phyloP scores from a whole-genome alignment of 768 basidiomycete species.

The Boletus speciosus region DNA sequence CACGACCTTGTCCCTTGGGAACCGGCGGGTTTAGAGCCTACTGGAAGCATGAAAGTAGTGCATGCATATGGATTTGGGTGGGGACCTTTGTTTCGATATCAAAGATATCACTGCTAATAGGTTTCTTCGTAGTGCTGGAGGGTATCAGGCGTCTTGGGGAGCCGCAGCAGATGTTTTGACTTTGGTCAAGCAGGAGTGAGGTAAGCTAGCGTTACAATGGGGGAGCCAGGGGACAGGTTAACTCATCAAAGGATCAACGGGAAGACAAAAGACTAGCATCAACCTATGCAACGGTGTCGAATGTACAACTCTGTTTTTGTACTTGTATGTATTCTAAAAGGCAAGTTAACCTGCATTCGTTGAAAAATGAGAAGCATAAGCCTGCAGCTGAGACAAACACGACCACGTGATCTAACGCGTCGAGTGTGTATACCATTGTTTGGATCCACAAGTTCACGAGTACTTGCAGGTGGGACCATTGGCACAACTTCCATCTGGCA shows the following conservation, averaged over 20 bases:
- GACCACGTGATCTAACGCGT: slow-evolving; percentile 34
- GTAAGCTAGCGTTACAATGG: no score
- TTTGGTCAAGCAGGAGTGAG: slow-evolving; percentile 17
- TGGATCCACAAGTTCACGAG: slow-evolving; percentile 14
- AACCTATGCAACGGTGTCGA: no score
- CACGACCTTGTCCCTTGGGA: slow-evolving; percentile 18
- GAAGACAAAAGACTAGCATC: no score
- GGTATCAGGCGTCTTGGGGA: slow-evolving; percentile 44
- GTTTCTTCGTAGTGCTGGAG: slow-evolving; percentile 28
- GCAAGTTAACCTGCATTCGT: no score
- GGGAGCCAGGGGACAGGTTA: no score
- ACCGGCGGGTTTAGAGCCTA: slow-evolving; percentile 14
- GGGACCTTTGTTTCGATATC: slow-evolving; percentile 4
- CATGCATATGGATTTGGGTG: slow-evolving; percentile 65
- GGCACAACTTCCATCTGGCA: slow-evolving; percentile 9
- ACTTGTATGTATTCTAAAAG: no score
- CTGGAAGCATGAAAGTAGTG: slow-evolving; percentile 35
- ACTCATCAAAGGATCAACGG: no score
- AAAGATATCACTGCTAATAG: neutral
- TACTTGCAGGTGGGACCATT: neutral
- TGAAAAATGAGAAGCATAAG: no score
- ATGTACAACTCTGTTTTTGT: no score
- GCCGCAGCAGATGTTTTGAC: slow-evolving; percentile 38
- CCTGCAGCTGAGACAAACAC: slow-evolving; percentile 10
- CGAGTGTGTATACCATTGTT: slow-evolving; percentile 26